Evolutionary conservation across 257 asterid genomes (phyloP), one percentile per base, ranked within the genome.

Genomic region (Thymus mandschuricus): DNA sequence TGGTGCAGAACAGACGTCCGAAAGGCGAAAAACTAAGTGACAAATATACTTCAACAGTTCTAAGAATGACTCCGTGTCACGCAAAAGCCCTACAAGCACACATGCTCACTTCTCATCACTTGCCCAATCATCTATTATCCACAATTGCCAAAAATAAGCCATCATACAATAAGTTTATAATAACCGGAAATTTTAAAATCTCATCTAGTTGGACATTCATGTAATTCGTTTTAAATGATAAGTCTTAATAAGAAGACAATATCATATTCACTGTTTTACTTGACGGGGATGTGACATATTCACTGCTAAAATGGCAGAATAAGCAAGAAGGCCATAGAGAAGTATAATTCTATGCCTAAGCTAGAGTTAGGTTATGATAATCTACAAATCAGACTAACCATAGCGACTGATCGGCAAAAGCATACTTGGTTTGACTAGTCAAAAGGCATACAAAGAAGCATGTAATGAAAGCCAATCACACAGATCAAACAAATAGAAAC

Each of bases 1-100:
- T 65, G 75, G 75, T 50, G 63, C 65, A 64, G 43, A 69, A 78
- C 70, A 57, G 63, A 54, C 79, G 67, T 59, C 63, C 66, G 21
- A 57, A 74, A 71, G 76, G 66, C 10, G 15, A 66, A 52, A 59
- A 41, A 9, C 28, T 4, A 76, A 51, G 35, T 27, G 74, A 49
- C 55, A 21, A 27, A 48, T 31, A 31, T 69, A 44, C 38, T 76
- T 50, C 8, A 43, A 61, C 48, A 59, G 49, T 48, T 21, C 57
- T 64, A 58, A 15, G 15, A 48, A 41, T 33, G 45, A 64, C 58
- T 31, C 54, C 73, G 33, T 63, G 66, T 49, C 61, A 57, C 62
- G 73, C 78, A 63, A 58, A 43, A 44, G 65, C 33, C 60, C 9
- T 27, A 28, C 13, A 54, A 21, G 66, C 73, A 63, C 56, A 69